A percentile compares a stretch with the other conserved stretches of the same genome.
phyloP scores from a whole-genome alignment of 345 rosid species.

The Theobroma cacao region DNA sequence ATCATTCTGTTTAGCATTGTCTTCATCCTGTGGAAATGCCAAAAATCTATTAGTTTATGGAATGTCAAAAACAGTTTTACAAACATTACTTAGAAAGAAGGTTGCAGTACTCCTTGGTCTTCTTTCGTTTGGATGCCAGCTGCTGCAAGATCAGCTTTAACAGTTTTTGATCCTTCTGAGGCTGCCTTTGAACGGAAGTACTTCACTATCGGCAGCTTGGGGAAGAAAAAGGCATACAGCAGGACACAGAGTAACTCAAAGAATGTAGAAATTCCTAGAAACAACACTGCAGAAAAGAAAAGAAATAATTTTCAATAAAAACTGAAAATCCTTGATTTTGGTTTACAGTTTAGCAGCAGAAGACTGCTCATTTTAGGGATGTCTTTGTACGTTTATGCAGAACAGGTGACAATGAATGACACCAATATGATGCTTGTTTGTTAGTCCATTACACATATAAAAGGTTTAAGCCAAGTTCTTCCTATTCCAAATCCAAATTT shows the following conservation, averaged over 20 bases:
- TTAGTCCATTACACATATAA: neutral
- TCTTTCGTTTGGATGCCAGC: conserved; percentile 60
- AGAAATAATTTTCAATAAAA: neutral
- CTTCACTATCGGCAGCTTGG: conserved; percentile 74
- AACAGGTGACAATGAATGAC: neutral
- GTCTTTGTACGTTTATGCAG: neutral
- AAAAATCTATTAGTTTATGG: neutral
- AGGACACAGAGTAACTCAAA: conserved; percentile 64
- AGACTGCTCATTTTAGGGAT: neutral
- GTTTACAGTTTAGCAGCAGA: neutral
- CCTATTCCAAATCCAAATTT: too few relatives aligned
- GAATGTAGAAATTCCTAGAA: conserved; percentile 67
- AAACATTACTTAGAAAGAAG: neutral
- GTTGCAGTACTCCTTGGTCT: conserved; percentile 7
- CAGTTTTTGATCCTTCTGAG: conserved; percentile 84
- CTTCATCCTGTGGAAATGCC: conserved; percentile 35
- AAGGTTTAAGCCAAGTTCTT: too few relatives aligned
- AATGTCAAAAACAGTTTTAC: neutral
- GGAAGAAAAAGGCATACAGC: conserved; percentile 61
- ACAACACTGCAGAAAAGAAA: conserved; percentile 51
- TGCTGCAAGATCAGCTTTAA: conserved; percentile 78
- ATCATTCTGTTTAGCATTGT: neutral
- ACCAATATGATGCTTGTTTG: neutral
- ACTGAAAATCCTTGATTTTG: neutral
- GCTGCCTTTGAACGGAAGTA: conserved; percentile 86